A percentile compares a stretch with the other conserved stretches of the same genome.
Conservation (phyloP, 2,329 filamentous ascomycete genomes). For the Didymella segeticola region DNA sequence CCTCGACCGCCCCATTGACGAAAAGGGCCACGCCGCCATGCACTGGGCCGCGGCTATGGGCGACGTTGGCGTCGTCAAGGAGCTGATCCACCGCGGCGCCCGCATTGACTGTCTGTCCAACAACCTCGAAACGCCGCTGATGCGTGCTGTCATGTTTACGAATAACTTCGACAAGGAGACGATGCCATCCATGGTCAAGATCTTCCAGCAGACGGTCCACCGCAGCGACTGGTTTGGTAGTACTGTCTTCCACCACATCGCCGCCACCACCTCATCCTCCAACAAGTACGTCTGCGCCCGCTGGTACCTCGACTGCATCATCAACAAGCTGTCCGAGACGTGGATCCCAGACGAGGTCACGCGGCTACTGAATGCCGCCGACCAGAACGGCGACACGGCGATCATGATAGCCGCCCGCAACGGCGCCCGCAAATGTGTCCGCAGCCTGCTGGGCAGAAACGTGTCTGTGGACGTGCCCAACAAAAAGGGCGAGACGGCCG, state of each 20-base stretch:
- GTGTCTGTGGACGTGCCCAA: constrained; percentile 86
- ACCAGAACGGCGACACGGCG: constrained; percentile 88
- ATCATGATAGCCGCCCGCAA: constrained; percentile 88
- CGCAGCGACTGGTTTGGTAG: constrained; percentile 80
- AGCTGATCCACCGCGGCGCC: constrained; percentile 82
- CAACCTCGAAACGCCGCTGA: constrained; percentile 82
- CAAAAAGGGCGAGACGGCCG: constrained; percentile 79
- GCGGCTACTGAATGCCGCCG: constrained; percentile 78
- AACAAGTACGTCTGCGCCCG: constrained; percentile 87
- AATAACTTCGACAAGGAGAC: constrained; percentile 95
- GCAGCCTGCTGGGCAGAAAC: constrained; percentile 73
- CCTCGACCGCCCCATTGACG: constrained; percentile 90
- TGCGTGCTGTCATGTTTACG: constrained; percentile 93
- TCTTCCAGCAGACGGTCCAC: constrained; percentile 82
- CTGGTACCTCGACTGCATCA: constrained; percentile 90
- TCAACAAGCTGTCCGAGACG: constrained; percentile 83
- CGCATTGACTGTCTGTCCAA: constrained; percentile 71
- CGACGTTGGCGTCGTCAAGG: constrained; percentile 87
- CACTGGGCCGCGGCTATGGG: constrained; percentile 99
- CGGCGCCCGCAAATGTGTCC: constrained; percentile 77
- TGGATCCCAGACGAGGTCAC: constrained; percentile 79
- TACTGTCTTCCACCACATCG: constrained; percentile 94
- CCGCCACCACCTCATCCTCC: constrained; percentile 82
- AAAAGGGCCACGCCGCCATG: constrained; percentile 88
- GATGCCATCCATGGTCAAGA: constrained; percentile 82